Percentiles rank a stretch among this genome's conserved stretches.
Evolutionary conservation across 2,329 filamentous ascomycete genomes (phyloP).

Genomic region (Pseudogymnoascus sp.): DNA sequence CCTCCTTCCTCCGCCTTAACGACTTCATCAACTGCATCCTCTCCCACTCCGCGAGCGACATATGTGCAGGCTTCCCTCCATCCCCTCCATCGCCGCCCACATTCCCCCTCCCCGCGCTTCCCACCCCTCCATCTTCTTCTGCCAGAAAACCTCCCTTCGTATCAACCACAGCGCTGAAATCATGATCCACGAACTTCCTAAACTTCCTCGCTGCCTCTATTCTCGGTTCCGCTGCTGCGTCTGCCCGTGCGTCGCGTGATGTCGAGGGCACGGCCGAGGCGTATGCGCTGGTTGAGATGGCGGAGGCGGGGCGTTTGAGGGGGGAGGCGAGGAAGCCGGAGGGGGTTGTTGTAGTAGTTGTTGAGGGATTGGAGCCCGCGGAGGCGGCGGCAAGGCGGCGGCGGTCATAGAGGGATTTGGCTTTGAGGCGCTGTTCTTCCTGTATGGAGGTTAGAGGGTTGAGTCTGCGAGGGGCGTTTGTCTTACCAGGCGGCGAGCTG

Average conservation of each 20-base stretch:
- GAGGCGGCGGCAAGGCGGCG: slow-evolving; percentile 16
- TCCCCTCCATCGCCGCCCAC: slow-evolving; percentile 30
- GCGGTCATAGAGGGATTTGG: slow-evolving; percentile 44
- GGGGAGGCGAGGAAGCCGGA: slow-evolving; percentile 64
- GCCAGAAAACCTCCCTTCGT: slow-evolving; percentile 93
- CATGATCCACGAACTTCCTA: slow-evolving; percentile 91
- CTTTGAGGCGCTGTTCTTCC: slow-evolving; percentile 81
- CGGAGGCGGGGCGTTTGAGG: slow-evolving; percentile 62
- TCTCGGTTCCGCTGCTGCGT: slow-evolving; percentile 17
- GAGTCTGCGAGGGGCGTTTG: neutral
- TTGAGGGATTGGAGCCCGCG: slow-evolving; percentile 24
- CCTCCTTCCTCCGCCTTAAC: slow-evolving; percentile 63
- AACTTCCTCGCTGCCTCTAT: slow-evolving; percentile 70
- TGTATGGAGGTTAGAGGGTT: slow-evolving; percentile 28
- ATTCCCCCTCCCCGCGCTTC: slow-evolving; percentile 53
- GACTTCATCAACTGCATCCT: slow-evolving; percentile 65
- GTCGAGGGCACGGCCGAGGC: slow-evolving; percentile 40
- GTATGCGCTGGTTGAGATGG: slow-evolving; percentile 43
- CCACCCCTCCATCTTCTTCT: slow-evolving; percentile 84
- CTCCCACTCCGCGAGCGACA: slow-evolving; percentile 92
- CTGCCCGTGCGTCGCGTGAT: slow-evolving; percentile 58
- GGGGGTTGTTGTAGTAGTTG: slow-evolving; percentile 40
- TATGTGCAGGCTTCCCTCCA: slow-evolving; percentile 69
- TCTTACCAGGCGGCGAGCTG: neutral
- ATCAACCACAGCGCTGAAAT: slow-evolving; percentile 96